Percentiles rank a stretch among this genome's conserved stretches.
These are phyloP conservation scores for Triticum timopheevii DNA, from an alignment of 176 grass and related monocot genomes.

Conservation along the genomic window DNA sequence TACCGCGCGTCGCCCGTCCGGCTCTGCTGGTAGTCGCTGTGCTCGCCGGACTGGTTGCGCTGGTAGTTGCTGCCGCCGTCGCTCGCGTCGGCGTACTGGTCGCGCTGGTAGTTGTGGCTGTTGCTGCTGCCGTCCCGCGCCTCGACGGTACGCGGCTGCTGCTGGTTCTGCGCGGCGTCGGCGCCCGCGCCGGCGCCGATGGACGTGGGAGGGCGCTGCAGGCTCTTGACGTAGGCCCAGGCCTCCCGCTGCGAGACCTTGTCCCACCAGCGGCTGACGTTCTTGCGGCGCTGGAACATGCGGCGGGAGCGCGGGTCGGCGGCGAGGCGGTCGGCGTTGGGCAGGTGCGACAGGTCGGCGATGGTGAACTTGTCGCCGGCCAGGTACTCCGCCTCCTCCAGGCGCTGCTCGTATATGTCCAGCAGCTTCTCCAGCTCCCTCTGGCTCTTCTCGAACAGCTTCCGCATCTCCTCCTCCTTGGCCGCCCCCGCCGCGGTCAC, in stretches of 20 bases:
- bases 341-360: constrained; percentile 91
- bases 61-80: background rate
- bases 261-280: constrained; percentile 73
- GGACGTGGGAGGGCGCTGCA: constrained; percentile 52
- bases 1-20: background rate
- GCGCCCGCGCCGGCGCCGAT: background rate
- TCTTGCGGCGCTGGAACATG: constrained; percentile 56
- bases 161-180: background rate
- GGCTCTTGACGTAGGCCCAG: constrained; percentile 72
- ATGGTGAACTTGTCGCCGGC: constrained; percentile 93
- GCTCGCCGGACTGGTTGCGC: constrained; percentile 1
- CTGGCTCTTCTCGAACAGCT: constrained; percentile 51
- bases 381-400: constrained; percentile 61
- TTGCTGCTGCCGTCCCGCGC: background rate
- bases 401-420: constrained; percentile 81
- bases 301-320: constrained; percentile 45
- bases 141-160: background rate
- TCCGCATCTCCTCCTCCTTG: constrained; percentile 50
- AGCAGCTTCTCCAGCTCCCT: constrained; percentile 71
- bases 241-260: constrained; percentile 52
- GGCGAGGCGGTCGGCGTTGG: constrained; percentile 65
- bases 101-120: background rate
- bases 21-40: constrained; percentile 4
- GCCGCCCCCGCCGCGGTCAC: background rate
- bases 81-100: background rate